A percentile compares a stretch with the other conserved stretches of the same genome.
Conservation (phyloP, 306 rosid genomes). For the Myrica gale region DNA sequence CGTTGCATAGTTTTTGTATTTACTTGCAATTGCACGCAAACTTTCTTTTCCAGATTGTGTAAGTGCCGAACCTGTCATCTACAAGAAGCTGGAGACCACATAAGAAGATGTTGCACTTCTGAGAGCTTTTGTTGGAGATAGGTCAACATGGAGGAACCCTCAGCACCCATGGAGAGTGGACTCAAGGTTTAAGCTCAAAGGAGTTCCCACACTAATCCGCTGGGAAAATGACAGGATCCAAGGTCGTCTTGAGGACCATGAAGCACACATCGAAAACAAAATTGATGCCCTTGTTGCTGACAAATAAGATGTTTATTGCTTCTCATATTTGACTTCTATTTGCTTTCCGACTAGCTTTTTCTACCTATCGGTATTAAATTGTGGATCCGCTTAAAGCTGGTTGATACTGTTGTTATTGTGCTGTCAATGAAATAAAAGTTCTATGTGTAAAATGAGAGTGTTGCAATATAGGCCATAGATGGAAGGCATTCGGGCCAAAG, state of each 20-base stretch:
- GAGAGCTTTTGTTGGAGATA: slow-evolving; percentile 81
- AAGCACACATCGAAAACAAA: slow-evolving; percentile 73
- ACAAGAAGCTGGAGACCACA: slow-evolving; percentile 65
- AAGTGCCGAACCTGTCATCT: slow-evolving; percentile 84
- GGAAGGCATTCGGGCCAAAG: background rate
- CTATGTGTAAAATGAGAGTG: background rate
- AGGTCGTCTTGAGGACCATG: slow-evolving; percentile 82
- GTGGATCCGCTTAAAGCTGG: background rate
- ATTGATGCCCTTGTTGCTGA: slow-evolving; percentile 61
- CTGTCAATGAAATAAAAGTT: background rate
- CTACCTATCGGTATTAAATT: background rate
- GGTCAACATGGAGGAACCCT: slow-evolving; percentile 88
- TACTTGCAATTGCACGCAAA: background rate
- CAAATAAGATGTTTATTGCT: slow-evolving; percentile 30
- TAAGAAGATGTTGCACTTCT: slow-evolving; percentile 58
- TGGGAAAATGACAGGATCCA: slow-evolving; percentile 65
- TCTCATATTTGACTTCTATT: background rate
- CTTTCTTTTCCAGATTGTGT: slow-evolving; percentile 61
- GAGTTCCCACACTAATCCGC: slow-evolving; percentile 71
- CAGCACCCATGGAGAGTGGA: slow-evolving; percentile 81
- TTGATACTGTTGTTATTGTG: background rate
- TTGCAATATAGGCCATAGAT: background rate
- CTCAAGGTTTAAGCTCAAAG: slow-evolving; percentile 67
- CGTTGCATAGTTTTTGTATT: background rate
- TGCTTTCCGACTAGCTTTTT: background rate